These are phyloP conservation scores for Pseudocercospora crystallina DNA, from an alignment of 2,329 filamentous ascomycete genomes.

Conservation along the genomic window DNA sequence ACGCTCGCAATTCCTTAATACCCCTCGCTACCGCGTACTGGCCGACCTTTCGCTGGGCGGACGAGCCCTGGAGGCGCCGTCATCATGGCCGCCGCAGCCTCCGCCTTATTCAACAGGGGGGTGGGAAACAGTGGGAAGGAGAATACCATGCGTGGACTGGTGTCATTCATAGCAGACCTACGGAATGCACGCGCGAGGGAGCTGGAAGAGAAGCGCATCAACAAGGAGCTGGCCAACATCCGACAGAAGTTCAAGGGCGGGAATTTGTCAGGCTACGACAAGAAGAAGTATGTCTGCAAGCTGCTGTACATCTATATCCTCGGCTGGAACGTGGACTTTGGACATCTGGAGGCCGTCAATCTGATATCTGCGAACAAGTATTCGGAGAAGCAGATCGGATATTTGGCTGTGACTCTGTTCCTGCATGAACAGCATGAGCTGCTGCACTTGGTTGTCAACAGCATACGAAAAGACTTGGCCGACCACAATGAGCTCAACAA, in stretches of 20 bases:
- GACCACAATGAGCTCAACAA: conserved; percentile 98
- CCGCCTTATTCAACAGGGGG: conserved; percentile 38
- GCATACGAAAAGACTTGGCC: conserved; percentile 90
- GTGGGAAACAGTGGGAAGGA: conserved; percentile 34
- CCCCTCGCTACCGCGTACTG: conserved; percentile 1
- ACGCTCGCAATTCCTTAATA: no score
- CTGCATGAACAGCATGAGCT: conserved; percentile 96
- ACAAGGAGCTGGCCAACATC: conserved; percentile 98
- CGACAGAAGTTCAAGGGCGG: conserved; percentile 92
- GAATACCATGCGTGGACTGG: conserved; percentile 62
- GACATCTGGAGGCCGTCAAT: conserved; percentile 96
- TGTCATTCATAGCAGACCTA: conserved; percentile 97
- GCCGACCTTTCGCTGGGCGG: conserved; percentile 13
- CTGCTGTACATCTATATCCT: conserved; percentile 98
- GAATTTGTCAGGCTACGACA: conserved; percentile 91
- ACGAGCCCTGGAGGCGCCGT: conserved; percentile 22
- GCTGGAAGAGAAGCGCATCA: conserved; percentile 97
- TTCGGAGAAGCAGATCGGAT: conserved; percentile 98
- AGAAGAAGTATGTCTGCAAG: conserved; percentile 99
- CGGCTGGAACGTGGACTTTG: conserved; percentile 98
- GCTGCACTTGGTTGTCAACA: conserved; percentile 94
- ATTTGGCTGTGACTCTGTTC: conserved; percentile 94
- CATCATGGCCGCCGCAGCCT: conserved; percentile 36
- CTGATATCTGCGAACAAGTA: conserved; percentile 96
- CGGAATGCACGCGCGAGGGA: conserved; percentile 93